A percentile compares a stretch with the other conserved stretches of the same genome.
Conservation (phyloP, 257 asterid species). For the Rhazya stricta region DNA sequence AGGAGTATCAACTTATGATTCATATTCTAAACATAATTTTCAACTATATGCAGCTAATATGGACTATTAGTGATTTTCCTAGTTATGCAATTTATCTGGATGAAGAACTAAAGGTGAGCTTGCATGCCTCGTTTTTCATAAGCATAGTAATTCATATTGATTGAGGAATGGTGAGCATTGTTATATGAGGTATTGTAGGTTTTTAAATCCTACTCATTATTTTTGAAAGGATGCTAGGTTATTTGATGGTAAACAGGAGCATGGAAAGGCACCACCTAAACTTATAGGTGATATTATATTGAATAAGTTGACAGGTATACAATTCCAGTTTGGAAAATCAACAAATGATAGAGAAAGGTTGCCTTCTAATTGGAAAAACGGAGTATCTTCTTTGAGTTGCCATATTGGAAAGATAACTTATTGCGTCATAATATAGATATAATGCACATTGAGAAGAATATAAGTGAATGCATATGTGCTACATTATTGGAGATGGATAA, state of each 20-base stretch:
- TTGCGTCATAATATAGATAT: not conserved
- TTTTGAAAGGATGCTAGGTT: not conserved
- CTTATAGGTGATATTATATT: not conserved
- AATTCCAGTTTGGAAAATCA: not conserved
- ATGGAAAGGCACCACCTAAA: not conserved
- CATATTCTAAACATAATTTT: not conserved
- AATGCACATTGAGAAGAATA: not conserved
- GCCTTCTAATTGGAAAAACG: not conserved
- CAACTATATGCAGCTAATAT: not conserved
- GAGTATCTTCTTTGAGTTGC: not conserved
- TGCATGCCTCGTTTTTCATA: slow-evolving; percentile 18
- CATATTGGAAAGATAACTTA: not conserved
- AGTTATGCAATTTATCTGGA: slow-evolving; percentile 14
- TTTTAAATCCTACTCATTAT: not conserved
- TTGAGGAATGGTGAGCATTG: slow-evolving; percentile 4
- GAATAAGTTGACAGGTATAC: not conserved
- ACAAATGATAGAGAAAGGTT: not conserved
- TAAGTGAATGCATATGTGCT: not conserved
- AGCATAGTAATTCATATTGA: slow-evolving; percentile 2
- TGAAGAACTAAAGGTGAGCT: slow-evolving; percentile 23
- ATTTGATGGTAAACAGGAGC: not conserved
- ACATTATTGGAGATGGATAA: not conserved
- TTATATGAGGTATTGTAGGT: slow-evolving; percentile 5
- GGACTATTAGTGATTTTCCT: slow-evolving; percentile 5
- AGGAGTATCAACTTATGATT: slow-evolving; percentile 5